Evolutionary conservation across 2,329 filamentous ascomycete species (phyloP).

Genomic region (Penicillium sclerotiorum): DNA sequence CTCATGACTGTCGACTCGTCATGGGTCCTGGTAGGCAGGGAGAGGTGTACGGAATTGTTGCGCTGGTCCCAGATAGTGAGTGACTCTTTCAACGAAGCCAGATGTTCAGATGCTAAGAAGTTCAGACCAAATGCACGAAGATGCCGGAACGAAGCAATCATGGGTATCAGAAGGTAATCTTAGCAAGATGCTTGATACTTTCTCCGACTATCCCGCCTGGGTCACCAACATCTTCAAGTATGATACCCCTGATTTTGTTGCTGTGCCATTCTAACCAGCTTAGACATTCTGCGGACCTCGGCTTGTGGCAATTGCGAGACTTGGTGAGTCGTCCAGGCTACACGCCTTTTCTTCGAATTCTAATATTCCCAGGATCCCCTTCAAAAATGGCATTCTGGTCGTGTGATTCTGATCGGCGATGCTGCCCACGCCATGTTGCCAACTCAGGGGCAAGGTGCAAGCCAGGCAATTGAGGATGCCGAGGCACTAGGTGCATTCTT

Average conservation of each 20-base stretch:
- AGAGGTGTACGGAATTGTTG: slow-evolving; percentile 48
- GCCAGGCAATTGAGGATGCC: slow-evolving; percentile 53
- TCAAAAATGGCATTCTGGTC: slow-evolving; percentile 35
- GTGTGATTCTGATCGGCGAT: slow-evolving; percentile 19
- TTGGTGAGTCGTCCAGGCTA: slow-evolving; percentile 35
- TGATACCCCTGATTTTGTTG: slow-evolving; percentile 21
- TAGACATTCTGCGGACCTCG: slow-evolving; percentile 29
- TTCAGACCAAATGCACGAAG: slow-evolving; percentile 41
- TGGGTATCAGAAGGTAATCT: slow-evolving; percentile 48
- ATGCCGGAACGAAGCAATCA: slow-evolving; percentile 35
- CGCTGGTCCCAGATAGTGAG: slow-evolving; percentile 46
- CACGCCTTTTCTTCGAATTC: not conserved
- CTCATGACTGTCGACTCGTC: slow-evolving; percentile 45
- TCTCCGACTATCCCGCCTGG: slow-evolving; percentile 47
- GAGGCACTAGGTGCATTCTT: slow-evolving; percentile 32
- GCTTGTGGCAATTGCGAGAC: slow-evolving; percentile 52
- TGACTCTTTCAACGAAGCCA: not conserved
- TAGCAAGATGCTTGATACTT: slow-evolving; percentile 37
- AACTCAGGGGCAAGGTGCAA: slow-evolving; percentile 29
- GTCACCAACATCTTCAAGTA: slow-evolving; percentile 20
- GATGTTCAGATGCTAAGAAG: not conserved
- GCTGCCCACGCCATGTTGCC: slow-evolving; percentile 22
- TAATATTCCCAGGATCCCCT: slow-evolving; percentile 29
- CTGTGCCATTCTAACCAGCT: slow-evolving; percentile 24
- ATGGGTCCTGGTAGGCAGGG: slow-evolving; percentile 51